Percentiles rank a stretch among this genome's conserved stretches.
phyloP scores from a whole-genome alignment of 2,329 filamentous ascomycete genomes.

The Epichloe aotearoae region DNA sequence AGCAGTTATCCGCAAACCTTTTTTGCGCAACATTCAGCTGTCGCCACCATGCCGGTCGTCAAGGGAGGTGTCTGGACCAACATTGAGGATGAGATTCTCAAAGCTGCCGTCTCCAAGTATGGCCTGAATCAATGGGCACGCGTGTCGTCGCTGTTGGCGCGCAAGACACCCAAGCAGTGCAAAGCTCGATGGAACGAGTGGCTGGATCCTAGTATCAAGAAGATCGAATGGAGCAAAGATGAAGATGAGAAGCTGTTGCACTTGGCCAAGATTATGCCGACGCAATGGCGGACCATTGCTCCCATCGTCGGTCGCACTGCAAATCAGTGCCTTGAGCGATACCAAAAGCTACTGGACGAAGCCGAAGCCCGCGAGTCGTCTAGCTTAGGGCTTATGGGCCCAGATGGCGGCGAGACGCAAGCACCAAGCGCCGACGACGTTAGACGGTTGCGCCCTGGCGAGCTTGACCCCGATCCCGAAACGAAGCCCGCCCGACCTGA shows the following conservation, averaged over 20 bases:
- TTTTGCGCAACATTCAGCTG: conserved; percentile 3
- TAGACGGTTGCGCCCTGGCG: conserved; percentile 73
- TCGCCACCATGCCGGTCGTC: conserved; percentile 51
- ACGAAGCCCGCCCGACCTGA: conserved; percentile 91
- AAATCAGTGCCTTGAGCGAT: conserved; percentile 92
- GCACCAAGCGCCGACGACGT: conserved; percentile 91
- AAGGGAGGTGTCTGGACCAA: conserved; percentile 67
- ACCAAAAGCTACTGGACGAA: conserved; percentile 92
- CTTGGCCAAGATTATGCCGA: conserved; percentile 95
- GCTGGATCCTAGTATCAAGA: conserved; percentile 94
- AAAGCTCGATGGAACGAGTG: conserved; percentile 98
- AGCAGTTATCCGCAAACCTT: neutral
- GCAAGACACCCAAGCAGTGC: conserved; percentile 98
- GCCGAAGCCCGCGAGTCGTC: conserved; percentile 82
- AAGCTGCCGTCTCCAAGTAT: conserved; percentile 89
- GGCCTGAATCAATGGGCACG: conserved; percentile 96
- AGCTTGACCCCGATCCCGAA: conserved; percentile 94
- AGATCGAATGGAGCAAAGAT: conserved; percentile 98
- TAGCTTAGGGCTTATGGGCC: conserved; percentile 70
- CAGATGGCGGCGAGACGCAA: conserved; percentile 71
- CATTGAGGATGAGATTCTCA: conserved; percentile 90
- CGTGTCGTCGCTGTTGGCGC: conserved; percentile 89
- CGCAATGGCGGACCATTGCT: conserved; percentile 97
- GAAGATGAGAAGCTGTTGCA: conserved; percentile 97
- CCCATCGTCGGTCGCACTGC: conserved; percentile 93